Conservation (phyloP, 495 filamentous ascomycete genomes). For the Aspergillus homomorphus region DNA sequence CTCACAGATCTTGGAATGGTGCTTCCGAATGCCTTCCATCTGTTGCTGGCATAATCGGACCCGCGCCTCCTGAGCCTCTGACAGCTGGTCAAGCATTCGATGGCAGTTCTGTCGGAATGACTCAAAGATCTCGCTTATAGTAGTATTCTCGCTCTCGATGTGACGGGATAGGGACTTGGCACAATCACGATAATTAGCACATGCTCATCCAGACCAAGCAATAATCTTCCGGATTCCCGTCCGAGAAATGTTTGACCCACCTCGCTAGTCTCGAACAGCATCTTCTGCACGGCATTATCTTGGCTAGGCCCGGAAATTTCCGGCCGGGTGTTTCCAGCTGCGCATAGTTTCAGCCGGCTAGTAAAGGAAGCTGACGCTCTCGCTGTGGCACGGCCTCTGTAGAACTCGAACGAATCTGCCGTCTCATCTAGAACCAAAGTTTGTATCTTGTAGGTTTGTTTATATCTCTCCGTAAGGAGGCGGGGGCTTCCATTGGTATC, state of each 20-base stretch:
- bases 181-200: neutral
- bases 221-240: neutral
- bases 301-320: neutral
- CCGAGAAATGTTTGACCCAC: conserved; percentile 16
- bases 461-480: neutral
- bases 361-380: neutral
- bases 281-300: neutral
- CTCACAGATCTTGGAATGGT: conserved; percentile 34
- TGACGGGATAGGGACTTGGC: conserved; percentile 28
- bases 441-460: too few species aligned
- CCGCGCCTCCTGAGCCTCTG: conserved; percentile 31
- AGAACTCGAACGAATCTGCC: neutral
- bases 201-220: too few species aligned
- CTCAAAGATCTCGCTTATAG: conserved; percentile 28
- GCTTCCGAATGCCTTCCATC: conserved; percentile 28
- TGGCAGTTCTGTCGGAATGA: conserved; percentile 33
- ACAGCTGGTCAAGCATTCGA: conserved; percentile 33
- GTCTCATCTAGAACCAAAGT: neutral
- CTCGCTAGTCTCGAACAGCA: conserved; percentile 25
- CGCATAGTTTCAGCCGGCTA: neutral
- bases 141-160: conserved; percentile 31
- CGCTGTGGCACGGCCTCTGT: neutral
- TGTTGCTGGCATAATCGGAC: conserved; percentile 33
- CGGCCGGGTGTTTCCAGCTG: neutral
- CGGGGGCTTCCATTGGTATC: conserved; percentile 18